These are phyloP conservation scores for Cadophora sp. DNA, from an alignment of 2,329 filamentous ascomycete genomes.

Conservation along the genomic window DNA sequence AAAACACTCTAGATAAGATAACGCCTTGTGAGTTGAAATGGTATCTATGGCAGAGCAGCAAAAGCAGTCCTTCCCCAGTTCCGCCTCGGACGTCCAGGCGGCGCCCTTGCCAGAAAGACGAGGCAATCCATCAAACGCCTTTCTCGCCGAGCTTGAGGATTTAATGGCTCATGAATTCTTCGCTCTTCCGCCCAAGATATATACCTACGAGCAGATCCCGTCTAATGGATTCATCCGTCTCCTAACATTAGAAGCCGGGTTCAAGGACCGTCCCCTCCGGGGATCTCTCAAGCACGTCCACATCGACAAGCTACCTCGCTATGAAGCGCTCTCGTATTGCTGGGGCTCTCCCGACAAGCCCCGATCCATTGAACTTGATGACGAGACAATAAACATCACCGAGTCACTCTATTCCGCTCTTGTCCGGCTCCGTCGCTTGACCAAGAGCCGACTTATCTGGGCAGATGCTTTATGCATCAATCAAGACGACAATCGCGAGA, in stretches of 20 bases:
- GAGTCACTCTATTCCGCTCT: conserved; percentile 13
- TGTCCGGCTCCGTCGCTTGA: conserved; percentile 36
- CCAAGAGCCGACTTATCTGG: conserved; percentile 47
- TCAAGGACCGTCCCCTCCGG: not conserved
- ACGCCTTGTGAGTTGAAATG: too few relatives aligned
- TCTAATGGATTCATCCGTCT: not conserved
- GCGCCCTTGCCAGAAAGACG: not conserved
- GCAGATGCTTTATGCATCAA: conserved; percentile 39
- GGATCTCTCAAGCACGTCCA: not conserved
- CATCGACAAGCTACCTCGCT: conserved; percentile 5
- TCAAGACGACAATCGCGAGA: conserved; percentile 33
- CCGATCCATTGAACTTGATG: not conserved
- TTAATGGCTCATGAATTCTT: not conserved
- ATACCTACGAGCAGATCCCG: not conserved
- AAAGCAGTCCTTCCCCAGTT: not conserved
- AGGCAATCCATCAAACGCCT: not conserved
- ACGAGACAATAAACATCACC: not conserved
- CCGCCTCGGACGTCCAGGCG: not conserved
- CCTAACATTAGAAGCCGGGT: not conserved
- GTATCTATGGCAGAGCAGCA: not conserved
- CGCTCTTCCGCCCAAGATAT: not conserved
- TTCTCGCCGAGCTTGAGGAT: not conserved
- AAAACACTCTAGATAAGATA: not conserved
- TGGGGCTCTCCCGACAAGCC: conserved; percentile 21
- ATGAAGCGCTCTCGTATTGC: conserved; percentile 28